phyloP scores from a whole-genome alignment of 306 rosid species.

The Ochetophila trinervis region DNA sequence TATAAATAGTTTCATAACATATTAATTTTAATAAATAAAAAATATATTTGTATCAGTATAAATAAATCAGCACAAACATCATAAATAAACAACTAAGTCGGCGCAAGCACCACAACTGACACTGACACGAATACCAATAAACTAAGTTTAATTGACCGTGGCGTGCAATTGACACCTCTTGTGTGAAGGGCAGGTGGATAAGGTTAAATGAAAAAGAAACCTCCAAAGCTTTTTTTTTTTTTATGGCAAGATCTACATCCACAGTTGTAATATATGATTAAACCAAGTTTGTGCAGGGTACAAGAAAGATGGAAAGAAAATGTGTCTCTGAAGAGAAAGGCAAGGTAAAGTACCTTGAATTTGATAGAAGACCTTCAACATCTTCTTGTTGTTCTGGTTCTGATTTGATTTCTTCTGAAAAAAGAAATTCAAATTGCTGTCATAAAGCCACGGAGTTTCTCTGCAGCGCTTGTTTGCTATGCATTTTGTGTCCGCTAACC shows the following conservation, averaged over 20 bases:
- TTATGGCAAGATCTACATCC: constrained; percentile 11
- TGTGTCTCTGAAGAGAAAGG: constrained; percentile 24
- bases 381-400: constrained; percentile 14
- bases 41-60: no score
- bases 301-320: constrained; percentile 32
- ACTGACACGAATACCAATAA: no score
- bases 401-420: constrained; percentile 8
- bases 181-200: background rate
- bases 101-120: no score
- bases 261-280: background rate
- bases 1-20: no score
- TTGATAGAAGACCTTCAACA: background rate
- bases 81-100: no score
- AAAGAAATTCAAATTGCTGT: constrained; percentile 23
- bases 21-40: no score
- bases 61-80: no score
- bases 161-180: no score
- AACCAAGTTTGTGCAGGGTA: background rate
- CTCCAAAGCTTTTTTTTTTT: constrained; percentile 2
- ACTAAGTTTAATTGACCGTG: no score
- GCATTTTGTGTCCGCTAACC: constrained; percentile 50
- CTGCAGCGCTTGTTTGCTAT: constrained; percentile 51
- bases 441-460: constrained; percentile 33
- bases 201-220: background rate
- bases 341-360: background rate